Percentiles rank a stretch among this genome's conserved stretches.
These are phyloP conservation scores for Solanum chmielewskii DNA, from an alignment of 257 asterid species.

Conservation along the genomic window DNA sequence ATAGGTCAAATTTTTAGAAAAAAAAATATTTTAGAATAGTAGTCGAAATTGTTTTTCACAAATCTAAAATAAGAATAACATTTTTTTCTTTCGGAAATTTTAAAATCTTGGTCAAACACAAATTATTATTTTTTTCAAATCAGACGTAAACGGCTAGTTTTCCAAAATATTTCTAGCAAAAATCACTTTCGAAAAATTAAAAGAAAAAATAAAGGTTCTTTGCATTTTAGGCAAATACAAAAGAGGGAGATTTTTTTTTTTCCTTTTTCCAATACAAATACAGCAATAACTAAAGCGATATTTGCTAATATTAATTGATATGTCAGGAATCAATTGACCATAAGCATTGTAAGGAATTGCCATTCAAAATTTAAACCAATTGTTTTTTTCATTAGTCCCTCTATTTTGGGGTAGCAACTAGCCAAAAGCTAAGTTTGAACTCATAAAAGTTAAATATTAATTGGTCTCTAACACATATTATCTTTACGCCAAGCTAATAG, in stretches of 20 bases:
- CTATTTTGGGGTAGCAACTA: not conserved
- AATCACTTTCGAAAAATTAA: too few relatives aligned
- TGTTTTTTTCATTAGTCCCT: not conserved
- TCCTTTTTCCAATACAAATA: not conserved
- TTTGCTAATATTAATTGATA: not conserved
- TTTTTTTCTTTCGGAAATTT: not conserved
- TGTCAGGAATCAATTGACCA: not conserved
- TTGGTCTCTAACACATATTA: too few relatives aligned
- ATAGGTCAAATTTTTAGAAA: not conserved
- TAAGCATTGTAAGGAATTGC: not conserved
- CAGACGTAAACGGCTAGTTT: not conserved
- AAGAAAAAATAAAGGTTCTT: not conserved
- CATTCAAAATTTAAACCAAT: not conserved
- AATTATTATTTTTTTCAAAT: not conserved
- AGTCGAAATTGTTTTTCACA: not conserved
- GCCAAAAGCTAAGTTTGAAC: too few relatives aligned
- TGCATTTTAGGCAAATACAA: not conserved
- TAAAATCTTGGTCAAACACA: not conserved
- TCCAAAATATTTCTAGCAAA: not conserved
- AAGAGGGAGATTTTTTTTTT: not conserved
- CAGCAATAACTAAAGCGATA: not conserved
- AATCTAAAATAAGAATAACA: not conserved
- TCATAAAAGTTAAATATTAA: too few relatives aligned
- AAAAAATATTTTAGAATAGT: not conserved
- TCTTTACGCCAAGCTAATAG: not conserved